A percentile compares a stretch with the other conserved stretches of the same genome.
Evolutionary conservation across 1,284 basidiomycete species (phyloP).

Genomic region (Meripilus lineatus): DNA sequence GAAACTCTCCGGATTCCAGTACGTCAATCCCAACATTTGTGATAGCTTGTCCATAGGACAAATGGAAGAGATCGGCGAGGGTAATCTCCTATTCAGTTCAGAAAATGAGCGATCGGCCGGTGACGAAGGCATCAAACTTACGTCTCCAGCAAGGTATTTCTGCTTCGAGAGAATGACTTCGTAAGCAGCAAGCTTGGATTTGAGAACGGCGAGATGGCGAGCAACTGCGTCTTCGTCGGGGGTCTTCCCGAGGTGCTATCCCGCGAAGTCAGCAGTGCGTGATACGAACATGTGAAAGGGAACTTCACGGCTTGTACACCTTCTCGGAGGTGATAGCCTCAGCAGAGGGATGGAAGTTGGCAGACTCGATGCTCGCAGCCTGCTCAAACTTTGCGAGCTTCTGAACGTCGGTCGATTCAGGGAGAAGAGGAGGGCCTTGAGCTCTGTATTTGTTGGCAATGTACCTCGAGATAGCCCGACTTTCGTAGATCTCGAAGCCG

Average conservation of each 20-base stretch:
- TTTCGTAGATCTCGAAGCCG: constrained; percentile 43
- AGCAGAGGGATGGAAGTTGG: constrained; percentile 47
- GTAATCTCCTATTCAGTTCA: constrained; percentile 31
- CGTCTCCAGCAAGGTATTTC: constrained; percentile 43
- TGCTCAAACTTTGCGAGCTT: constrained; percentile 48
- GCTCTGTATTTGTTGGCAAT: constrained; percentile 39
- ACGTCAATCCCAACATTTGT: constrained; percentile 14
- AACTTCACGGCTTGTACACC: constrained; percentile 39
- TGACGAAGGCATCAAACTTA: constrained; percentile 12
- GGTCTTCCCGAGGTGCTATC: background rate
- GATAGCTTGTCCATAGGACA: constrained; percentile 37
- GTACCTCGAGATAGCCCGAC: constrained; percentile 50
- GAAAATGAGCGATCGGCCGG: background rate
- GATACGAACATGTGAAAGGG: no score
- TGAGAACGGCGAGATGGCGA: constrained; percentile 21
- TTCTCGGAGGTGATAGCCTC: constrained; percentile 37
- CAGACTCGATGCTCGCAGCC: constrained; percentile 46
- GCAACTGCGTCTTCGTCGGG: constrained; percentile 10
- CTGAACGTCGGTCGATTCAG: constrained; percentile 24
- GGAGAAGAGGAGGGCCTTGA: constrained; percentile 31
- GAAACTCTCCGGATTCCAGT: constrained; percentile 16
- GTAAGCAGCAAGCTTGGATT: constrained; percentile 38
- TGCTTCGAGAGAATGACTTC: constrained; percentile 41
- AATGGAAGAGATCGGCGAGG: constrained; percentile 49
- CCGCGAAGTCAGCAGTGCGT: background rate